Conservation (phyloP, 1,139 yeast species). For the Eremothecium sinecaudum region DNA sequence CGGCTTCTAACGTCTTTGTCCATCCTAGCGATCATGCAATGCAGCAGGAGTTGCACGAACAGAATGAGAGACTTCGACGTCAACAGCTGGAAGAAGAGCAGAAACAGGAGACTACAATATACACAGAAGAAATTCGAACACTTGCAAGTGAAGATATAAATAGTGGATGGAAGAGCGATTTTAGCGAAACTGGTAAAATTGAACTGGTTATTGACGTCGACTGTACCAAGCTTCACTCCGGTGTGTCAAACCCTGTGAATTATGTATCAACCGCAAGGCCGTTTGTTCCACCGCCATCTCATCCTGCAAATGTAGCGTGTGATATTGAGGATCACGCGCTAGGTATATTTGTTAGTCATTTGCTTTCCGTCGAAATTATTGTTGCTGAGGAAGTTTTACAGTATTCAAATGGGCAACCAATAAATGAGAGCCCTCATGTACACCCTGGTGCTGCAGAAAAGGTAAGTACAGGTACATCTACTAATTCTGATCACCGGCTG, state of each 20-base stretch:
- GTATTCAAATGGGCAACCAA: slow-evolving; percentile 29
- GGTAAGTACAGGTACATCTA: slow-evolving; percentile 5
- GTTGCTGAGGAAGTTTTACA: slow-evolving; percentile 80
- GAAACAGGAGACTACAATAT: slow-evolving; percentile 37
- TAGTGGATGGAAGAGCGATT: slow-evolving; percentile 93
- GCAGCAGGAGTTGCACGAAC: slow-evolving; percentile 29
- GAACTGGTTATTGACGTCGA: slow-evolving; percentile 66
- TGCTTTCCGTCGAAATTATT: slow-evolving; percentile 74
- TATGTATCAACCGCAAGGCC: slow-evolving; percentile 29
- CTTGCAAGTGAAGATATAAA: slow-evolving; percentile 72
- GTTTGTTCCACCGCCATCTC: slow-evolving; percentile 18
- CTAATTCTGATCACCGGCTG: slow-evolving; percentile 32
- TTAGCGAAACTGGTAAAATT: slow-evolving; percentile 60
- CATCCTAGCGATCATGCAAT: slow-evolving; percentile 37
- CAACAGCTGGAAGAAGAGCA: slow-evolving; percentile 27
- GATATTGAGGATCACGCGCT: slow-evolving; percentile 74
- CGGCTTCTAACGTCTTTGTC: slow-evolving; percentile 21
- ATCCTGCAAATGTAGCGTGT: slow-evolving; percentile 56
- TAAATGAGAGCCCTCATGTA: slow-evolving; percentile 12
- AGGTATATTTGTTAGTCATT: slow-evolving; percentile 69
- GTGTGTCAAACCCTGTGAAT: slow-evolving; percentile 35
- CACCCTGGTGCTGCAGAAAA: slow-evolving; percentile 7
- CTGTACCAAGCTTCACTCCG: slow-evolving; percentile 50
- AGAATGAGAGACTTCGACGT: slow-evolving; percentile 29
- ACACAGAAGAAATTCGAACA: slow-evolving; percentile 62